phyloP scores from a whole-genome alignment of 129 eudicot species.

The Tagetes patula region DNA sequence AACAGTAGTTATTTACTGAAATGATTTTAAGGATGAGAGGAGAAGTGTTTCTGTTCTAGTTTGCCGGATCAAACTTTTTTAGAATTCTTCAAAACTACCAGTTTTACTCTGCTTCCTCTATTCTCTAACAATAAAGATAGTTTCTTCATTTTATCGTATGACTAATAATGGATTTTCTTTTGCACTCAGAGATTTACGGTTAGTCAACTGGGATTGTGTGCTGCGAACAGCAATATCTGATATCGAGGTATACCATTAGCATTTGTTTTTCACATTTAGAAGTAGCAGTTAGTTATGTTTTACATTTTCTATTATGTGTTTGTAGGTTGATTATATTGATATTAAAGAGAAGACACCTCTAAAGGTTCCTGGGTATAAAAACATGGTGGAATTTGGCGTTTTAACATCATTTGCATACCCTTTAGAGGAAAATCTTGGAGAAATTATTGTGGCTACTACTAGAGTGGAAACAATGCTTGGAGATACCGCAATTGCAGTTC shows the following conservation, averaged over 20 bases:
- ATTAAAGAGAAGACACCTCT: constrained; percentile 72
- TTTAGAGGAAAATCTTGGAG: constrained; percentile 74
- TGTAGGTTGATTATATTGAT: constrained; percentile 84
- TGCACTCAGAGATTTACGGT: constrained; percentile 63
- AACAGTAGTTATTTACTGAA: neutral
- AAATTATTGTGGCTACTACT: constrained; percentile 91
- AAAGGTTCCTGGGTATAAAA: constrained; percentile 81
- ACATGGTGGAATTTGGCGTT: constrained; percentile 80
- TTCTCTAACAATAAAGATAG: neutral
- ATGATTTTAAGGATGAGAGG: neutral
- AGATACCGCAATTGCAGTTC: constrained; percentile 94
- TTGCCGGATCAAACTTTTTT: neutral
- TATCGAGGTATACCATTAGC: constrained; percentile 65
- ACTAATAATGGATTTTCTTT: constrained; percentile 4
- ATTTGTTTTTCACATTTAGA: neutral
- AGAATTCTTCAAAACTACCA: neutral
- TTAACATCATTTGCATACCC: constrained; percentile 96
- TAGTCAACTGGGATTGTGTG: constrained; percentile 99
- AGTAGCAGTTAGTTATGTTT: neutral
- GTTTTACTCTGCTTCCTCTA: neutral
- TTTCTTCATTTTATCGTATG: neutral
- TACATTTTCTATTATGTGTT: constrained; percentile 8
- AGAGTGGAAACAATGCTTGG: constrained; percentile 97
- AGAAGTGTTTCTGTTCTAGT: neutral
- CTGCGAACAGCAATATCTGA: constrained; percentile 95